These are phyloP conservation scores for Juncus inflexus DNA, from an alignment of 176 grass and related monocot genomes.

Conservation along the genomic window DNA sequence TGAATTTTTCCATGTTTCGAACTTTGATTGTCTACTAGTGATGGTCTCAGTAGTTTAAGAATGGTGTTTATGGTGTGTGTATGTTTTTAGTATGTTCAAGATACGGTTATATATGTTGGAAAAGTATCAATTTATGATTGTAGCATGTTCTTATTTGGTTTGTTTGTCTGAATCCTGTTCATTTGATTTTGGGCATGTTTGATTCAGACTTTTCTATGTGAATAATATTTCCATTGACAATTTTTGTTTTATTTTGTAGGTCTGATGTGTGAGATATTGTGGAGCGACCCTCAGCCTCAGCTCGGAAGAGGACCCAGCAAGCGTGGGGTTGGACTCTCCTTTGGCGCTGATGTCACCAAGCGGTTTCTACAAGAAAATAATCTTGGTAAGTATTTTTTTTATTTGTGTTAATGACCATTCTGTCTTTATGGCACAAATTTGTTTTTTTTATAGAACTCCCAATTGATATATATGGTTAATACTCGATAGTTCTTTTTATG, in stretches of 20 bases:
- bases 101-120: too few relatives aligned
- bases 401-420: background rate
- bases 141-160: too few relatives aligned
- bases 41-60: too few relatives aligned
- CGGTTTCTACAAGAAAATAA: slow-evolving; percentile 60
- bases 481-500: too few relatives aligned
- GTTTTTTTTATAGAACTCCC: background rate
- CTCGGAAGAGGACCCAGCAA: slow-evolving; percentile 83
- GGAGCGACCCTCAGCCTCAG: slow-evolving; percentile 87
- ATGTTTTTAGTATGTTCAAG: too few relatives aligned
- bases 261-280: slow-evolving; percentile 85
- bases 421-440: background rate
- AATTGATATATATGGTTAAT: background rate
- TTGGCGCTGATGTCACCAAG: slow-evolving; percentile 81
- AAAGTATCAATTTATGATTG: slow-evolving; percentile 8
- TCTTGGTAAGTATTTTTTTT: slow-evolving; percentile 36
- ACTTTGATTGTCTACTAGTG: too few relatives aligned
- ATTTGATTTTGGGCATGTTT: slow-evolving; percentile 11
- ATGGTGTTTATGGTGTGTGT: too few relatives aligned
- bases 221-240: too few relatives aligned
- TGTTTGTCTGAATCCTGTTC: too few relatives aligned
- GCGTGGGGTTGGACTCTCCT: slow-evolving; percentile 79
- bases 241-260: slow-evolving; percentile 21
- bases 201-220: background rate
- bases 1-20: too few relatives aligned